Base-by-base conservation (phyloP, 2,329 filamentous ascomycete species). In the Trichoderma polysporum region DNA sequence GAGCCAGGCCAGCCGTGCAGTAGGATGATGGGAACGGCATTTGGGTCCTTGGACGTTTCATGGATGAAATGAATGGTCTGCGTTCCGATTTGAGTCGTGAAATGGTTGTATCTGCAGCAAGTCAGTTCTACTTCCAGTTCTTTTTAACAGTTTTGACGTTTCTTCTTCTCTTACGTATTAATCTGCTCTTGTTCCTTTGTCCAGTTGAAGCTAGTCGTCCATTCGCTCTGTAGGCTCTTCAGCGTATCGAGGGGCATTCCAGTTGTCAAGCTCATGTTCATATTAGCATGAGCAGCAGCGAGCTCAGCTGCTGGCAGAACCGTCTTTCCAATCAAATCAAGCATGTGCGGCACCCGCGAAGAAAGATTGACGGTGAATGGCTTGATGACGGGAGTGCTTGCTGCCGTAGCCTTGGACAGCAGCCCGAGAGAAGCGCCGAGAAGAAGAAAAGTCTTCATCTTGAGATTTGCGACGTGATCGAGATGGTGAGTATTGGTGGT, bases 1-100 rank as follows among this genome's bases (percentile, higher is more conserved):
- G 76, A 78, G 8, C 80, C 80, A 3, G 68, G 68, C 68, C 68
- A 69, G 27, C 68, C 68, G 39, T 69, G 68, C 1, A 69, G 56
- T 4, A 69, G 27, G 29, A 68, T 57, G n/a, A 69, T 12, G 1
- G 68, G 68, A 12, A 69, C 58, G 4, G 68, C 66, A 19, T 63
- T 65, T 15, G 45, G 31, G 15, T 63, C 35, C 4, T 62, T 47
- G 19, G 68, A 66, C 10, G 33, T 56, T 54, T 69, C 66, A 5
- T 69, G 68, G 41, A 69, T 66, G 33, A 66, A 69, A 37, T 68
- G 68, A 3, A 66, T 71, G 0, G 41, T 71, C 9, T 74, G 65
- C 3, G 68, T 62, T 17, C 71, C 68, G n/a, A 72, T 70, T 4
- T 65, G 66, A 12, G 68, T 63, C 3, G 60, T 68, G 45, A 69